These are phyloP conservation scores for Collybia sordida DNA, from an alignment of 768 basidiomycete genomes.

Conservation along the genomic window DNA sequence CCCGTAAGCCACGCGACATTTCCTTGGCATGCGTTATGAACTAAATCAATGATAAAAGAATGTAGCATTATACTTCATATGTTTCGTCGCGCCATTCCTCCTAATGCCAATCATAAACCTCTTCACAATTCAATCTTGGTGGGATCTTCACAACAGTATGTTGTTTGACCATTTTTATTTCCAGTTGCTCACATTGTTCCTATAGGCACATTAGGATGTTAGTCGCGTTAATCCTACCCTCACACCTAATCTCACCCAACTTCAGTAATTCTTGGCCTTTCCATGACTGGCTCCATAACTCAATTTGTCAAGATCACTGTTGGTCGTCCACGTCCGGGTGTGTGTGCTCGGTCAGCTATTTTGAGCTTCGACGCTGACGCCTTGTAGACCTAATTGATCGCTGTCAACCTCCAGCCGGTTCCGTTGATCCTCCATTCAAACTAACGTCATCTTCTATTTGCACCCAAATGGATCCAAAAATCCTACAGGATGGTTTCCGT, in stretches of 20 bases:
- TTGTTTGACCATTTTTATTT: conserved; percentile 10
- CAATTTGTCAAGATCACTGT: conserved; percentile 86
- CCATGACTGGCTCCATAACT: conserved; percentile 78
- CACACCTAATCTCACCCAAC: background rate
- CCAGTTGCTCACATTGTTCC: background rate
- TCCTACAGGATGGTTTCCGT: conserved; percentile 82
- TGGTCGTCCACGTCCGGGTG: conserved; percentile 87
- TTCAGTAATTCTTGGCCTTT: conserved; percentile 69
- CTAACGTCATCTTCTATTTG: conserved; percentile 79
- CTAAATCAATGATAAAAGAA: conserved; percentile 28
- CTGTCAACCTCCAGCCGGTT: conserved; percentile 67
- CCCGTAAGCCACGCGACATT: conserved; percentile 46
- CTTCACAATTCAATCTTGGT: conserved; percentile 75
- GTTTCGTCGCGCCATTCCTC: conserved; percentile 63
- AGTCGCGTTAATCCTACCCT: conserved; percentile 9
- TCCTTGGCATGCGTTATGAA: background rate
- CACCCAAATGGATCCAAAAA: conserved; percentile 58
- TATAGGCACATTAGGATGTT: conserved; percentile 43
- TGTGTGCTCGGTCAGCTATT: conserved; percentile 2
- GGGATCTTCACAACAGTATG: conserved; percentile 82
- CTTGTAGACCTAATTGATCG: conserved; percentile 59
- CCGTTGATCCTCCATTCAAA: conserved; percentile 68
- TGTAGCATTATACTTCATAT: conserved; percentile 49
- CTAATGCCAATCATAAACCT: conserved; percentile 70
- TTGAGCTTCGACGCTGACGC: background rate